Evolutionary conservation across 2,329 filamentous ascomycete species (phyloP).

Genomic region (Penicillium sp.): DNA sequence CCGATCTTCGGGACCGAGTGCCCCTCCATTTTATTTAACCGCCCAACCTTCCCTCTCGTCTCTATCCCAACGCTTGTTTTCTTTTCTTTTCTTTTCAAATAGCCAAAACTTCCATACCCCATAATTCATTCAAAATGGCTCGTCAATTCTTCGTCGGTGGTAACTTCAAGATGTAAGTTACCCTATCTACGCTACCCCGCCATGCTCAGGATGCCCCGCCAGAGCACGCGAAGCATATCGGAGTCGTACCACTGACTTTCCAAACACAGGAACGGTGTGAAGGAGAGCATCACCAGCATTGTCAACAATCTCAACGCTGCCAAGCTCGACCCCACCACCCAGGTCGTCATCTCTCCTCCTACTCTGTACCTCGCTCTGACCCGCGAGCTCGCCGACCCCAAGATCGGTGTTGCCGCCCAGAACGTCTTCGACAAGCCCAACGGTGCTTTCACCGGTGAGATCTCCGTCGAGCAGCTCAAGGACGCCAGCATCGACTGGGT

Average conservation of each 20-base stretch:
- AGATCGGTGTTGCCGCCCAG: constrained; percentile 86
- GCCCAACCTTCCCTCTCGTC: constrained; percentile 7
- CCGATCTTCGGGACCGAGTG: constrained; percentile 12
- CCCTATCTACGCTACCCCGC: constrained; percentile 23
- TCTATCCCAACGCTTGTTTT: constrained; percentile 10
- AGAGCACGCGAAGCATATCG: constrained; percentile 14
- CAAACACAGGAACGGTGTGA: constrained; percentile 78
- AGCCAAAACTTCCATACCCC: constrained; percentile 2
- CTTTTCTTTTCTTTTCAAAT: constrained; percentile 8
- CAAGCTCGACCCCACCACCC: constrained; percentile 62
- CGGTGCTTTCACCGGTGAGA: constrained; percentile 96
- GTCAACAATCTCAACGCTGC: constrained; percentile 85
- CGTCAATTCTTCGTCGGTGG: constrained; percentile 97
- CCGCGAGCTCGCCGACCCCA: constrained; percentile 71
- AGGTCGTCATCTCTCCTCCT: constrained; percentile 93
- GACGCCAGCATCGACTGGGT: constrained; percentile 87
- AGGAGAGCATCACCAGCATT: constrained; percentile 86
- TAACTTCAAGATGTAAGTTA: constrained; percentile 96
- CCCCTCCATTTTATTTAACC: constrained; percentile 21
- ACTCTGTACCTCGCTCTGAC: constrained; percentile 86
- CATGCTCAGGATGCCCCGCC: constrained; percentile 27
- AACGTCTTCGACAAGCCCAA: constrained; percentile 98
- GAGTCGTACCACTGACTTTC: constrained; percentile 15
- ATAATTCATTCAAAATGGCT: constrained; percentile 66
- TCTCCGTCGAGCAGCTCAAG: constrained; percentile 86